Evolutionary conservation across 1,139 yeast genomes (phyloP), one percentile per base, ranked within the genome.

Genomic region (Magnusiomyces tetraspermus): DNA sequence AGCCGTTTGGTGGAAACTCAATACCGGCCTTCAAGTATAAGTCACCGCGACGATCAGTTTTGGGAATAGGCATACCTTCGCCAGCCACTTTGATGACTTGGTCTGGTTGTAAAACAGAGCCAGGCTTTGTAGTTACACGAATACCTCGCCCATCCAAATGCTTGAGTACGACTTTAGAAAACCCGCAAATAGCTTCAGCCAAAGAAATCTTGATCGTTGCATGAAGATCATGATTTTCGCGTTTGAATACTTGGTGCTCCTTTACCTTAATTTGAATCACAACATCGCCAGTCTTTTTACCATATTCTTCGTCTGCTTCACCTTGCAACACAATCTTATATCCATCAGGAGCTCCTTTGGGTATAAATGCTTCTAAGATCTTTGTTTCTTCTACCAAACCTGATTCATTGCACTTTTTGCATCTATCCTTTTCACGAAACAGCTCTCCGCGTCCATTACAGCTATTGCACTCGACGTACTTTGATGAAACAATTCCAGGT

Each of bases 1-100:
- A 65, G 11, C 65, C 65, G 36, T 87, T 94, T 40, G 76, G 76
- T 1, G 97, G 98, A 67, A 92, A 92, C 59, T 82, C 87, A 51
- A 92, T 80, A 24, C 79, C 80, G 23, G 88, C 67, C 53, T 77
- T 78, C 22, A 92, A 73, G 61, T 82, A 90, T 60, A 92, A 69
- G 65, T 88, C 89, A 28, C 97, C 97, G 50, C 76, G 74, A 21
- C 68, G 63, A 47, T 66, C 70, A 13, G 70, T 60, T 23, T 69
- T 69, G 55, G 72, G 71, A 3, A 77, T 63, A 0, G 96, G 96
- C 95, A 94, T 87, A 1, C 98, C 98, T 67, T 90, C 97, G 46
- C 80, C 79, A 41, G 75, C 69, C 21, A 92, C 73, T 58, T 82
- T 76, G 40, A 92, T 68, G 55, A 73, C 77, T 57, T 86, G 86